Base-by-base conservation (phyloP, 495 filamentous ascomycete species). In the Hypoxylon crocopeplum region DNA sequence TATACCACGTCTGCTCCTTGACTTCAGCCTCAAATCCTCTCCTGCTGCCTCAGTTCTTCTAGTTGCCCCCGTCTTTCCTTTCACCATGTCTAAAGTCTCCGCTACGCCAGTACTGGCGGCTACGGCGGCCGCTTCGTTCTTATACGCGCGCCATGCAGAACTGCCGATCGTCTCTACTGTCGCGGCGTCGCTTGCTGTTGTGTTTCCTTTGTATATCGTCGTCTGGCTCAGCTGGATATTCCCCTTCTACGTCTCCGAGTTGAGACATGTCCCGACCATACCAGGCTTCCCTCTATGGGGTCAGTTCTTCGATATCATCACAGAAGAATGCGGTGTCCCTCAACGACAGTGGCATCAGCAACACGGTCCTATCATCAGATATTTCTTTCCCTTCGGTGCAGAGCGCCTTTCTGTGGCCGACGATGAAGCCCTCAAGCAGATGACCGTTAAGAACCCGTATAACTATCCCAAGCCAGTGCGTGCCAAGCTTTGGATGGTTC, bases 381-480 rank as follows among this genome's bases (percentile, higher is more conserved):
- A 77, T 40, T 76, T 77, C 66, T 77, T 77, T 22, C 76, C 76
- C 13, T 75, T 79, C 16, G 76, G 75, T 22, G 67, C 69, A 11
- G 75, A 77, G 58, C 71, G 75, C 15, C 67, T 79, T 20, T 75
- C 76, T 8, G 65, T 79, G 19, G 73, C 75, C 42, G 76, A 79
- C 58, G 74, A 74, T 39, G 67, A 70, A 29, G 71, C 73, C 17
- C 68, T 82, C 42, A 75, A 75, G 48, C 76, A 81, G 52, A 76
- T 82, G 69, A 79, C 76, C 7, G 64, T 78, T 51, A 77, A 76
- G 53, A 78, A 82, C 66, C 76, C 78, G 2, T 82, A 82, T 72
- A 81, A 79, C 64, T 82, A 74, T 60, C 77, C 77, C 13, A 81
- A 82, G 55, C 79, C 79, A 0, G 59, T 75, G 0, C 77, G 77